Evolutionary conservation across 352 stramenopile species (phyloP).

Genomic region (Pilasporangium apinafurcum): DNA sequence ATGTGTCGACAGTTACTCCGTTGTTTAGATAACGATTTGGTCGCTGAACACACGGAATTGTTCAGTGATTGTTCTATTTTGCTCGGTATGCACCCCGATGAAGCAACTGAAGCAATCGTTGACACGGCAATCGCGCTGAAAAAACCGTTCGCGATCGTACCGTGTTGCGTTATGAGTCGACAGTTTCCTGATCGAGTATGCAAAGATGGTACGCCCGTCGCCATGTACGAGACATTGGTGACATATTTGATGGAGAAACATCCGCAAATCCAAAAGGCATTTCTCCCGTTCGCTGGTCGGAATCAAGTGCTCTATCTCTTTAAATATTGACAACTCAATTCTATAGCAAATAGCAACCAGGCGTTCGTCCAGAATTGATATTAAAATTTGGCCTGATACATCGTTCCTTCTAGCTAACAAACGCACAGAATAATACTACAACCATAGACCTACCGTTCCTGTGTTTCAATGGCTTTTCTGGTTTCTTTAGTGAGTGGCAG

Average conservation of each 20-base stretch:
- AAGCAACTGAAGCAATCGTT: slow-evolving; percentile 94
- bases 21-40: slow-evolving; percentile 48
- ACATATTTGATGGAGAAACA: slow-evolving; percentile 81
- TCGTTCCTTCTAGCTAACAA: no score
- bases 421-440: no score
- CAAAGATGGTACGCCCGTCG: slow-evolving; percentile 52
- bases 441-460: slow-evolving; percentile 8
- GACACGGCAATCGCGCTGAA: slow-evolving; percentile 80
- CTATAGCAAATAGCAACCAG: background rate
- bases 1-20: slow-evolving; percentile 50
- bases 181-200: slow-evolving; percentile 81
- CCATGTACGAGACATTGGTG: slow-evolving; percentile 80
- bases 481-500: slow-evolving; percentile 60
- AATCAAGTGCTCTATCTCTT: slow-evolving; percentile 85
- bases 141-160: slow-evolving; percentile 94
- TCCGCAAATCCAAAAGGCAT: slow-evolving; percentile 43
- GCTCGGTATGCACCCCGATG: slow-evolving; percentile 94
- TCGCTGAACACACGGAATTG: slow-evolving; percentile 38
- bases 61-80: slow-evolving; percentile 83
- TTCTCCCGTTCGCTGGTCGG: slow-evolving; percentile 73
- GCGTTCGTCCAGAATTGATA: no score
- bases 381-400: no score
- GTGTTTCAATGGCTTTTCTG: slow-evolving; percentile 27
- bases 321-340: slow-evolving; percentile 23
- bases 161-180: slow-evolving; percentile 95